Evolutionary conservation across 78 protist genomes (phyloP), one percentile per base, ranked within the genome.

Genomic region (Creolimax fragrantissima): DNA sequence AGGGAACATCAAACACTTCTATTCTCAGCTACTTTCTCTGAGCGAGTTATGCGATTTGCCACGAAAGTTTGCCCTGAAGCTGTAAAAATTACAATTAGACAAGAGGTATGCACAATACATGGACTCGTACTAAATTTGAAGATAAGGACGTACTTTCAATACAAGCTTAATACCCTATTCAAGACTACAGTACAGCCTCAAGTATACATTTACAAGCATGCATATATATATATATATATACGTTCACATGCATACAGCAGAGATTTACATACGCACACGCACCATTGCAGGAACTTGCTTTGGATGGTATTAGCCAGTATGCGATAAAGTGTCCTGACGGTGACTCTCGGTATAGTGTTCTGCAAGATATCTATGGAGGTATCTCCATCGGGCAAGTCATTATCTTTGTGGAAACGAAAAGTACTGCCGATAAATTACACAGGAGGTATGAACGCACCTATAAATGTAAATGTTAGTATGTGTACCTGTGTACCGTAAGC

Each of bases 321-420:
- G 95, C 84, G 91, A 81, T 98, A 42, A 45, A 36, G 35, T 88
- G 96, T 81, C 93, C 90, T 32, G 36, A n/a, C 36, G 44, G 91
- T 3, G 84, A 89, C 32, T 81, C 67, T 45, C 95, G 96, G 88
- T 84, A 94, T 42, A 84, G 93, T 11, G 92, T 94, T n/a, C 94
- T 98, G 7, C 32, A 42, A 3, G 97, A 96, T 45, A 42, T 98
- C 2, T 98, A 96, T 94, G 93, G 93, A 3, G 93, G 92, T 42
- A 45, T 96, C 17, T 3, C 85, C 2, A 95, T 96, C 44, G 95
- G 96, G 4, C 98, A 97, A 92, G 45, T 92, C 41, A 94, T 97
- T 91, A 95, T 97, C 45, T 97, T 96, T 1, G 74, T 58, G 74
- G 24, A 58, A 32, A 58, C 11, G 74, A 58, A 58, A 58, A 17